Conservation (phyloP, 139 green algal species). For the Micractinium conductrix region DNA sequence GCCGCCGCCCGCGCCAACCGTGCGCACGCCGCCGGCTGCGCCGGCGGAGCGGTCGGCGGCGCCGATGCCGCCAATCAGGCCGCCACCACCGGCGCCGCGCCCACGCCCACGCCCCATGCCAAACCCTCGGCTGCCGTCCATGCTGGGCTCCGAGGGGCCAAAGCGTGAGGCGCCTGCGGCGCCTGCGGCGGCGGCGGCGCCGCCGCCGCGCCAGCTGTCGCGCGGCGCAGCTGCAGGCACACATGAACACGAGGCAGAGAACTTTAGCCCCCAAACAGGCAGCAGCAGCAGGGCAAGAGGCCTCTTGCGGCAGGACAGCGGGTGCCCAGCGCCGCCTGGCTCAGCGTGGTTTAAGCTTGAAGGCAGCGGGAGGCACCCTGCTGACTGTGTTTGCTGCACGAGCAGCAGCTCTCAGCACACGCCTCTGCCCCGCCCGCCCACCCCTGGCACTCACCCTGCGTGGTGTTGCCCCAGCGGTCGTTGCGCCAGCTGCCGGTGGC, state of each 20-base stretch:
- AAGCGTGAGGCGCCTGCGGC: not conserved
- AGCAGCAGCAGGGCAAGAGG: too few species aligned
- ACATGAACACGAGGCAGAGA: too few species aligned
- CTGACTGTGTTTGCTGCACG: too few species aligned
- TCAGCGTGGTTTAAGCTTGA: too few species aligned
- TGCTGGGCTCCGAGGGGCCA: slow-evolving; percentile 14
- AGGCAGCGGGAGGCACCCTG: too few species aligned
- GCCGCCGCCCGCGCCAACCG: slow-evolving; percentile 6
- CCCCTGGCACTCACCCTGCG: too few species aligned
- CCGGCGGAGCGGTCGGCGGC: not conserved
- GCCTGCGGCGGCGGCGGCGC: not conserved
- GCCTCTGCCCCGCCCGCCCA: not conserved
- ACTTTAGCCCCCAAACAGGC: too few species aligned
- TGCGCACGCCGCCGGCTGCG: not conserved
- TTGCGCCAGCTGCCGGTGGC: slow-evolving; percentile 32
- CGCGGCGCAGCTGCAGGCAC: too few species aligned
- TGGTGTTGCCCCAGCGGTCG: slow-evolving; percentile 46
- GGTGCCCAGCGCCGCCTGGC: too few species aligned
- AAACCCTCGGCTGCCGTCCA: slow-evolving; percentile 49
- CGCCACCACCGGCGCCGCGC: not conserved
- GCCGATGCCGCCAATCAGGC: slow-evolving; percentile 13
- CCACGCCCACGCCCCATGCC: slow-evolving; percentile 38
- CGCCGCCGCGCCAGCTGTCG: slow-evolving; percentile 37
- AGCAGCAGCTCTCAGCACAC: too few species aligned
- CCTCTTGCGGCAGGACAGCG: too few species aligned